These are phyloP conservation scores for Paecilomyces fulvus DNA, from an alignment of 2,329 filamentous ascomycete species.

Conservation along the genomic window DNA sequence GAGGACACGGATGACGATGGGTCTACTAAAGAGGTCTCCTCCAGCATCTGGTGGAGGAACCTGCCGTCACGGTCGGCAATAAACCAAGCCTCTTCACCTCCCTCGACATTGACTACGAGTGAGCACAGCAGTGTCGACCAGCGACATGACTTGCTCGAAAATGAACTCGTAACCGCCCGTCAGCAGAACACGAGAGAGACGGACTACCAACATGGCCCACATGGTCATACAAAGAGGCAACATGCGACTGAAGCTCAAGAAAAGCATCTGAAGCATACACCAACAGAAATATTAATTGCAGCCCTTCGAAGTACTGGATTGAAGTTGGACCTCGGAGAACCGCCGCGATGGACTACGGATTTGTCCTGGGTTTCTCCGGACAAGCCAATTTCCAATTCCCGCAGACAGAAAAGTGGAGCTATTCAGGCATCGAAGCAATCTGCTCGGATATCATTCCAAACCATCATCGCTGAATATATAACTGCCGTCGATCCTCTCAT, in stretches of 20 bases:
- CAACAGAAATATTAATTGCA: constrained; percentile 23
- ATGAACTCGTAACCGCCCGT: background rate
- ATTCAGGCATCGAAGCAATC: background rate
- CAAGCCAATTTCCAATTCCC: background rate
- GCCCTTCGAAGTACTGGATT: constrained; percentile 17
- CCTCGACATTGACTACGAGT: background rate
- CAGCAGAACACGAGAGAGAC: background rate
- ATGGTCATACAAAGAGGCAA: background rate
- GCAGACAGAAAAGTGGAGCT: background rate
- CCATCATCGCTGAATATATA: constrained; percentile 32
- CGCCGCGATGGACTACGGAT: constrained; percentile 4
- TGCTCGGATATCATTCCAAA: constrained; percentile 20
- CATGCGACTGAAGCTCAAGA: background rate
- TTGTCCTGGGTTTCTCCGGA: constrained; percentile 4
- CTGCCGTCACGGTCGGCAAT: constrained; percentile 9
- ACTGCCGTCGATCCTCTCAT: constrained; percentile 23
- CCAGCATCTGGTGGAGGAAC: constrained; percentile 6
- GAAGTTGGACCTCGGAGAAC: constrained; percentile 3
- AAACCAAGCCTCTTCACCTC: constrained; percentile 1
- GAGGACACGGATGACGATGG: constrained; percentile 3
- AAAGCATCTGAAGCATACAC: constrained; percentile 11
- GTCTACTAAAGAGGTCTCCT: background rate
- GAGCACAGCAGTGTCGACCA: background rate
- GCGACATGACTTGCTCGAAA: background rate
- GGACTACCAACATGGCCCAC: background rate